A percentile compares a stretch with the other conserved stretches of the same genome.
Conservation (phyloP, 129 eudicot genomes). For the Flaveria robusta region DNA sequence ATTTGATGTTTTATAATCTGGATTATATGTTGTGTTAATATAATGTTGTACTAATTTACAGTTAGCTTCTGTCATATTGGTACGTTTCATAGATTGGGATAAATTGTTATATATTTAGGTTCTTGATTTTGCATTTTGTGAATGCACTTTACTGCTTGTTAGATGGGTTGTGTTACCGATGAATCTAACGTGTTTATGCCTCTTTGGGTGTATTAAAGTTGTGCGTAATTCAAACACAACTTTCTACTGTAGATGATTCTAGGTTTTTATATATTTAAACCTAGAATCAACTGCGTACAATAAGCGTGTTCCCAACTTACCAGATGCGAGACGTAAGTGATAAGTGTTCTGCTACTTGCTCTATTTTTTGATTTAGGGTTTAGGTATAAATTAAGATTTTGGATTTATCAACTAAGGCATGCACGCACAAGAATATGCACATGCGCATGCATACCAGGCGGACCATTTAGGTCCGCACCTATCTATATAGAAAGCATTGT, state of each 20-base stretch:
- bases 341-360: background rate
- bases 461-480: background rate
- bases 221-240: background rate
- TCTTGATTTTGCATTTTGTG: conserved; percentile 3
- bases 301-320: background rate
- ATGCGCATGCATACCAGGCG: background rate
- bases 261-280: conserved; percentile 11
- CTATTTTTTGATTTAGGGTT: conserved; percentile 5
- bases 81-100: conserved; percentile 5
- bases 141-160: background rate
- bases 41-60: background rate
- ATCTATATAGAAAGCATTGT: background rate
- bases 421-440: background rate
- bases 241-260: background rate
- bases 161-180: conserved; percentile 1
- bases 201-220: background rate
- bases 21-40: background rate
- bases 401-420: background rate
- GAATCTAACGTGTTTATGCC: conserved; percentile 21
- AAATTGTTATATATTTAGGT: background rate
- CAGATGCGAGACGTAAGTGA: background rate
- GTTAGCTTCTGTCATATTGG: background rate
- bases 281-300: background rate
- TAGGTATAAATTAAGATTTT: background rate
- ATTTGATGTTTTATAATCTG: background rate